Evolutionary conservation across 495 filamentous ascomycete species (phyloP), one percentile per base, ranked within the genome.

Genomic region (Niebla homalea): DNA sequence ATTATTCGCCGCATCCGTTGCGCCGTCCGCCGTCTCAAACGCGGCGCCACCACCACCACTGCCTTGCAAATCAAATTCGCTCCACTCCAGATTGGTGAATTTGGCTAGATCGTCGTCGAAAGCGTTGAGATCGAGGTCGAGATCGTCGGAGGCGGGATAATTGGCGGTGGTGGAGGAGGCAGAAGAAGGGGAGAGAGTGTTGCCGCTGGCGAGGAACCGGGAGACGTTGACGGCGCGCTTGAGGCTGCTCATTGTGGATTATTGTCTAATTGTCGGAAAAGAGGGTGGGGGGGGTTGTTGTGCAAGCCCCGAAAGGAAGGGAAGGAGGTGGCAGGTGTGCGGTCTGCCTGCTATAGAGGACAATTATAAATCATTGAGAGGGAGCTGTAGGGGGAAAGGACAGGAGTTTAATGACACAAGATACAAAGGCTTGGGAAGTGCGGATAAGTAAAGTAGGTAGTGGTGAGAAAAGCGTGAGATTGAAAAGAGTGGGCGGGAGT

Each of bases 51-150:
- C 29, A 12, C 3, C 57, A 43, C 70, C 57, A 46, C 70, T 67
- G 40, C 67, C 67, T 26, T 73, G 70, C 42, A 74, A 64, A 61
- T 96, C 90, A 62, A 87, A 89, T 65, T 95, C 89, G 65, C 86
- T 86, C 73, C 96, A 97, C 50, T 92, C 82, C 43, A 86, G 79
- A 66, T 96, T 95, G 51, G 88, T 93, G 74, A 96, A 94, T 56
- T 93, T 72, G 25, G 84, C 85, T 41, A 98, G 74, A 43, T 92
- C 87, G 46, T 82, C 75, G 5, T 32, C 29, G 29, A 32, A 32
- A 12, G 82, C 75, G 5, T 32, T 12, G 29, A 32, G 14, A 12
- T 12, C 7, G 2, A 32, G 7, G 7, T 32, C 29, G 8, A 32
- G 29, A 32, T 32, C 29, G 7, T 32, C 29, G 5, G 29, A 32